Conservation (phyloP, 768 basidiomycete genomes). For the Phallus indusiatus region DNA sequence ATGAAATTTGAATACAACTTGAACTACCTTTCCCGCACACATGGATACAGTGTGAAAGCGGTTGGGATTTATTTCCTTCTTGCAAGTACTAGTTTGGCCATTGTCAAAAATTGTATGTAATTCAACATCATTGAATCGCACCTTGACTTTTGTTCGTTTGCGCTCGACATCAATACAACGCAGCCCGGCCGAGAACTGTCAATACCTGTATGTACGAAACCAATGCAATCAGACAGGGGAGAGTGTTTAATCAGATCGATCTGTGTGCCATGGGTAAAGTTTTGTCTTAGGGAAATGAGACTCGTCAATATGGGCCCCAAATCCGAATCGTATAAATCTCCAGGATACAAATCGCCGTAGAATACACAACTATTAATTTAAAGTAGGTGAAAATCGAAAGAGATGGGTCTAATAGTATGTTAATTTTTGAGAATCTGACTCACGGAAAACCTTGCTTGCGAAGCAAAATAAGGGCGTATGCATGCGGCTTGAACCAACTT, state of each 20-base stretch:
- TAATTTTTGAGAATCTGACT: conserved; percentile 19
- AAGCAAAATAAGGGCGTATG: conserved; percentile 72
- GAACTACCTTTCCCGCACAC: conserved; percentile 54
- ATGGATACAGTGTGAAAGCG: conserved; percentile 43
- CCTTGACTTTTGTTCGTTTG: background rate
- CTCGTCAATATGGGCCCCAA: conserved; percentile 41
- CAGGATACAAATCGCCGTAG: conserved; percentile 75
- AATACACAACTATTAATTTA: conserved; percentile 59
- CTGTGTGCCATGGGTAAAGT: conserved; percentile 55
- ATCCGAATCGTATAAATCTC: conserved; percentile 51
- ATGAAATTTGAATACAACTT: conserved; percentile 1
- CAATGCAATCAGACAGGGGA: conserved; percentile 50
- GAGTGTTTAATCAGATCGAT: conserved; percentile 47
- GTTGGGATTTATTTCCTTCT: conserved; percentile 14
- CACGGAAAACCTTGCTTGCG: conserved; percentile 66
- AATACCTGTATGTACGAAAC: conserved; percentile 59
- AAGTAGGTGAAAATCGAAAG: background rate
- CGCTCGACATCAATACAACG: conserved; percentile 37
- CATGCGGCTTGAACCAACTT: conserved; percentile 65
- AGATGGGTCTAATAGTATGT: background rate
- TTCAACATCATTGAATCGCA: background rate
- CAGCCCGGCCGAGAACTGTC: conserved; percentile 47
- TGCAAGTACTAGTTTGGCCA: background rate
- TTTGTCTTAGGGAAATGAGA: conserved; percentile 53
- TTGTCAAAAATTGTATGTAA: background rate